Evolutionary conservation across 805 yeast genomes (phyloP), one percentile per base, ranked within the genome.

Genomic region (Pichia eremophila): DNA sequence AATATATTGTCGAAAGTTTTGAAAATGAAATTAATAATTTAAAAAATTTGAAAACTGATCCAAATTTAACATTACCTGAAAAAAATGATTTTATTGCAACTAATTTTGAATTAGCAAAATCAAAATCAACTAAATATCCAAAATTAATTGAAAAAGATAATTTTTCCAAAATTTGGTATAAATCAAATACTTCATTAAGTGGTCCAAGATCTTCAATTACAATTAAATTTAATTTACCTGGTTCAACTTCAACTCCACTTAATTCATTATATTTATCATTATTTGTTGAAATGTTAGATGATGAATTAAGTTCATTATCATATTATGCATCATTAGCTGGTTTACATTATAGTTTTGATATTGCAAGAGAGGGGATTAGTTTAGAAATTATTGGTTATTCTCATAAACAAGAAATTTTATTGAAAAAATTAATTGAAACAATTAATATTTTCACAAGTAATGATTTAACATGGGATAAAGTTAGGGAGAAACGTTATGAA

Each of bases 291-390:
- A 62, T 91, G 50, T 64, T 91, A 22, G 84, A 79, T 45, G 96
- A 90, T 58, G 78, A 77, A 35, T 69, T 93, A 53, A 79, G 79
- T 55, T 90, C 88, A 57, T 67, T 80, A 46, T 78, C 87, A 10
- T 91, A 91, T 58, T 84, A 85, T 59, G 97, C 99, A 0, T 75
- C 79, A 9, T 72, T 89, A 47, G 96, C 93, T 2, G 93, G 93
- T 0, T 72, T 88, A 48, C 68, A 73, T 45, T 79, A 80, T 49
- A 65, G 72, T 2, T 71, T 90, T 39, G 64, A 72, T 31, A 68
- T 76, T 49, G 77, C 83, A 47, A 74, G 83, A 52, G 88, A 82
- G 54, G 95, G 96, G 0, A 58, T 90, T 39, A 74, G 76, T 38
- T 59, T 91, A 40, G 77, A 77, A 43, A 70, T 88, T 22, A 70